Evolutionary conservation across 208 protist species (phyloP).

Genomic region (Acanthamoeba healyi): DNA sequence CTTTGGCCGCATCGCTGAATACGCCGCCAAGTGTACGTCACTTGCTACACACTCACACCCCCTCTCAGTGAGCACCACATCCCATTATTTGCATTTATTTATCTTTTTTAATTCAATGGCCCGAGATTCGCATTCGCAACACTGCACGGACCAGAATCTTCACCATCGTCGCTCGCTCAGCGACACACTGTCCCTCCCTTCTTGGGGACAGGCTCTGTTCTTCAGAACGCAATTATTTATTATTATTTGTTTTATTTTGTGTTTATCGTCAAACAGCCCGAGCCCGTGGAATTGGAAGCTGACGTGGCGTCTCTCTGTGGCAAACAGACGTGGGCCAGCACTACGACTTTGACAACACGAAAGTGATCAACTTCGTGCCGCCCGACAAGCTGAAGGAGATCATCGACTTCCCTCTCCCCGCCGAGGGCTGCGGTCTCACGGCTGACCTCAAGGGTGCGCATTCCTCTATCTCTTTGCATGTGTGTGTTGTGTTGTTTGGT

Average conservation of each 20-base stretch:
- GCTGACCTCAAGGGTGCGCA: slow-evolving; percentile 38
- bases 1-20: slow-evolving; percentile 5
- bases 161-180: too few species aligned
- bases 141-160: too few species aligned
- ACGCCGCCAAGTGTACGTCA: slow-evolving; percentile 44
- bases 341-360: slow-evolving; percentile 47
- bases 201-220: too few species aligned
- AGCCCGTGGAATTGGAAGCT: not conserved
- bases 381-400: slow-evolving; percentile 61
- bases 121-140: too few species aligned
- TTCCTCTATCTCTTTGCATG: not conserved
- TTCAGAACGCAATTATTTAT: too few species aligned
- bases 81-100: not conserved
- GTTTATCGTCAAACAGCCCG: too few species aligned
- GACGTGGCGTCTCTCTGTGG: too few species aligned
- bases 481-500: not conserved
- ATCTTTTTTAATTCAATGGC: not conserved
- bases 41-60: not conserved
- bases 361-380: slow-evolving; percentile 62
- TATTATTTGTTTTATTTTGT: not conserved
- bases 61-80: not conserved
- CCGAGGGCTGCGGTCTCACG: not conserved
- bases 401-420: slow-evolving; percentile 59
- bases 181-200: too few species aligned
- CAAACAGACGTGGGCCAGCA: slow-evolving; percentile 49